These are phyloP conservation scores for Tinospora cordifolia DNA, from an alignment of 164 flowering plant genomes.

Conservation along the genomic window DNA sequence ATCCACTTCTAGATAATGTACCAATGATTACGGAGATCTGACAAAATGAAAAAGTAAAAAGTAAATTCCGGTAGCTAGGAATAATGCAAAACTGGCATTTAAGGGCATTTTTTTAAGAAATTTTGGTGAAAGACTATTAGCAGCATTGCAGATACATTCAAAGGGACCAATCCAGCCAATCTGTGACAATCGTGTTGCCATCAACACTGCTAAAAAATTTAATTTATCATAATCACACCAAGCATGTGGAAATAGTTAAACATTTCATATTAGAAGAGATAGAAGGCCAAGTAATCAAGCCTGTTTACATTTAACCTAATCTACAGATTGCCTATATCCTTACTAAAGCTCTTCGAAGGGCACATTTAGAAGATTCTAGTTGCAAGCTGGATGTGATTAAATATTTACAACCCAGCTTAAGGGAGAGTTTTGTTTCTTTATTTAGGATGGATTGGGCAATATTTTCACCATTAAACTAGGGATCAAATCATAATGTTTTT, in stretches of 20 bases:
- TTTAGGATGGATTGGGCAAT: no score
- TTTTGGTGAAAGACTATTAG: neutral
- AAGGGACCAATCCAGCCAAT: neutral
- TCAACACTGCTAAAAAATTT: neutral
- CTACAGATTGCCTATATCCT: no score
- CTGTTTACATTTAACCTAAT: no score
- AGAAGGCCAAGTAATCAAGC: neutral
- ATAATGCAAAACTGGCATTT: neutral
- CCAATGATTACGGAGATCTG: neutral
- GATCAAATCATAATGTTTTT: no score
- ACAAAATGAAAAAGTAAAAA: slow-evolving; percentile 1
- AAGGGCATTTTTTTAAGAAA: neutral
- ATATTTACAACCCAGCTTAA: no score
- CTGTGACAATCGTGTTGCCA: neutral
- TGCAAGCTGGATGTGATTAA: no score
- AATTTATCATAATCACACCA: neutral
- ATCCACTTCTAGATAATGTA: slow-evolving; percentile 3
- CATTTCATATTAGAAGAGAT: neutral
- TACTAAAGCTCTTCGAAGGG: no score
- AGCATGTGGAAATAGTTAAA: neutral
- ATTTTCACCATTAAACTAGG: no score
- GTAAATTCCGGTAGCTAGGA: neutral
- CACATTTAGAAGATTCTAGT: no score
- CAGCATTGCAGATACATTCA: neutral
- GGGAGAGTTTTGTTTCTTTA: no score